A percentile compares a stretch with the other conserved stretches of the same genome.
Evolutionary conservation across 2,329 filamentous ascomycete species (phyloP).

Genomic region (Epicoccum nigrum): DNA sequence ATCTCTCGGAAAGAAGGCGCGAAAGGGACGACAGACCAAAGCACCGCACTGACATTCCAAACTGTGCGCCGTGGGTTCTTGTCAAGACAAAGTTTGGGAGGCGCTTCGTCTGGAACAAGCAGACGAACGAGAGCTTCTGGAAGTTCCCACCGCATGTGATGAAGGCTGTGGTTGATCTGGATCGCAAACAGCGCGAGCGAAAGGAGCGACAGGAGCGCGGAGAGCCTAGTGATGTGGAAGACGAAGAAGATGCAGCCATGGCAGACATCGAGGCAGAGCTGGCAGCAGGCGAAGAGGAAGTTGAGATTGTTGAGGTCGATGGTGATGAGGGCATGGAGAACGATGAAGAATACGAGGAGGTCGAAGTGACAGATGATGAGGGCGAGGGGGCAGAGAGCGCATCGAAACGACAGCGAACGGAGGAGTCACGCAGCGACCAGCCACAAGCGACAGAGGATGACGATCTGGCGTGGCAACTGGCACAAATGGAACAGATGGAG

Average conservation of each 20-base stretch:
- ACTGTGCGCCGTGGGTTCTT: constrained; percentile 84
- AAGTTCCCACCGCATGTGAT: constrained; percentile 88
- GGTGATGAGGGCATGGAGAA: constrained; percentile 56
- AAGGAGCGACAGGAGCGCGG: constrained; percentile 60
- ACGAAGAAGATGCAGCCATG: constrained; percentile 36
- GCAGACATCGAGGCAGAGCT: constrained; percentile 43
- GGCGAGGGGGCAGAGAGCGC: constrained; percentile 54
- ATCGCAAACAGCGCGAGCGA: constrained; percentile 72
- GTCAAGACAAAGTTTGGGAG: constrained; percentile 91
- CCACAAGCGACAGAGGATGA: constrained; percentile 87
- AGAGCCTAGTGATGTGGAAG: constrained; percentile 46
- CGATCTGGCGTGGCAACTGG: constrained; percentile 90
- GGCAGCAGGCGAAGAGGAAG: constrained; percentile 37
- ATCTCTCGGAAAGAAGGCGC: constrained; percentile 65
- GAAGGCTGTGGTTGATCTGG: constrained; percentile 72
- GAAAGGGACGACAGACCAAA: constrained; percentile 81
- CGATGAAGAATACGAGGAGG: constrained; percentile 77
- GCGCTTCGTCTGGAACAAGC: constrained; percentile 86
- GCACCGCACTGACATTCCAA: constrained; percentile 78
- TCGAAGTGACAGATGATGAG: constrained; percentile 71
- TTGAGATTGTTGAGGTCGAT: constrained; percentile 42
- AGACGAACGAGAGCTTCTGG: constrained; percentile 91
- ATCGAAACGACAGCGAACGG: constrained; percentile 58
- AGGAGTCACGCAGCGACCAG: constrained; percentile 50
- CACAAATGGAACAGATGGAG: constrained; percentile 83